Percentiles rank a stretch among this genome's conserved stretches.
phyloP scores from a whole-genome alignment of 2,329 filamentous ascomycete species.

The Penicillium polonicum region DNA sequence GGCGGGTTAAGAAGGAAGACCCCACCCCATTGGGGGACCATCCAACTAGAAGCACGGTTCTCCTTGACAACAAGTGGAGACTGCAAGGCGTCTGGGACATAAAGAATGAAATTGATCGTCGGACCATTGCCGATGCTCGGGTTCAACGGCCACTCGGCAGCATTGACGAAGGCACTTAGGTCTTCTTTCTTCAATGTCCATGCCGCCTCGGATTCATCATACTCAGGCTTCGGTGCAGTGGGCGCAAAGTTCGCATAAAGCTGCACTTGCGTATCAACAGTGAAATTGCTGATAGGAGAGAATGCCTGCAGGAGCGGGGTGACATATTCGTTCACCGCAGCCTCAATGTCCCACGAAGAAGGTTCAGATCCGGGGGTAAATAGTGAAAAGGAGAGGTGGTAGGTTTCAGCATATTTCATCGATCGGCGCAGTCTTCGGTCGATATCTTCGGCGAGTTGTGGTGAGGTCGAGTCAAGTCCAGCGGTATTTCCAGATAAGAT shows the following conservation, averaged over 20 bases:
- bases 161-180: constrained; percentile 92
- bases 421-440: constrained; percentile 73
- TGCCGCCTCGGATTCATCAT: constrained; percentile 54
- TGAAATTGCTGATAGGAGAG: constrained; percentile 86
- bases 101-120: constrained; percentile 94
- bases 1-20: constrained; percentile 65
- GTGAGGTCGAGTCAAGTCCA: constrained; percentile 40
- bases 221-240: constrained; percentile 58
- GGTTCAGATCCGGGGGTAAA: constrained; percentile 78
- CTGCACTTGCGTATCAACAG: constrained; percentile 93
- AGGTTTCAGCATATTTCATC: constrained; percentile 87
- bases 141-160: constrained; percentile 93
- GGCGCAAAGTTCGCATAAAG: constrained; percentile 74
- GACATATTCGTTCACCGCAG: constrained; percentile 77
- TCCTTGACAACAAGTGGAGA: constrained; percentile 61
- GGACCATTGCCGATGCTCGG: constrained; percentile 91
- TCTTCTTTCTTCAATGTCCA: constrained; percentile 78
- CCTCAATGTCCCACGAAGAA: constrained; percentile 87
- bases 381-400: constrained; percentile 92
- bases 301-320: constrained; percentile 76
- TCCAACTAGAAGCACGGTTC: constrained; percentile 71
- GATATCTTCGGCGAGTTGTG: constrained; percentile 57
- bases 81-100: constrained; percentile 70
- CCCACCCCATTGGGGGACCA: constrained; percentile 94
- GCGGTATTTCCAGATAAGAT: constrained; percentile 60